Evolutionary conservation across 495 filamentous ascomycete species (phyloP), one percentile per base, ranked within the genome.

Genomic region (Viridothelium virens): DNA sequence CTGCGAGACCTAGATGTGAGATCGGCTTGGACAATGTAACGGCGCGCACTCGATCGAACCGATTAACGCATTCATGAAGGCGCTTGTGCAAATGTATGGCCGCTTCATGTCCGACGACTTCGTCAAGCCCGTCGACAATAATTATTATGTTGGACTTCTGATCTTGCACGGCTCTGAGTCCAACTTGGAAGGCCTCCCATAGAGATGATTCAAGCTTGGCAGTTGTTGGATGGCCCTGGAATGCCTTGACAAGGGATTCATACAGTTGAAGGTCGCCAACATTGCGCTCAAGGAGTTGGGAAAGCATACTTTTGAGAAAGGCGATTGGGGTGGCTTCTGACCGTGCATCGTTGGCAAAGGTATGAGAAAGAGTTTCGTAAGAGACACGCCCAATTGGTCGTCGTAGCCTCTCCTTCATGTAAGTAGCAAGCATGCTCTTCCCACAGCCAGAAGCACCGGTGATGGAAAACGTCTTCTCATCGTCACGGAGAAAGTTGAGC

Each of bases 371-470:
- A 9, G 53, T 59, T 59, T 59, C 53, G 18, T 59, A 59, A 36
- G 53, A 59, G 18, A 59, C 31, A 7, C 31, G 25, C 7, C 31
- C 53, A 34, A 59, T 5, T 18, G 53, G n/a, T 3, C 14, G 53
- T 9, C 18, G 53, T 33, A 59, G 31, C 14, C 53, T 59, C 3
- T 59, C 53, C 53, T 59, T 33, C 25, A 59, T 59, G 25, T 31
- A 59, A 59, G n/a, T 31, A 31, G 53, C 31, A 36, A 59, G 53
- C 53, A 59, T 59, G 53, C 53, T 59, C 53, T 59, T 59, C 36
- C 53, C 53, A 59, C 31, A 36, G 31, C 53, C 53, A 59, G 53
- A 59, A 4, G 53, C 53, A 2, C 53, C 53, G 31, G 53, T 59
- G 9, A 59, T 59, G 5, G 25, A 34, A 36, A 59, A 36, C 7